Conservation (phyloP, 768 basidiomycete genomes). For the Macrolepiota dolichaula region DNA sequence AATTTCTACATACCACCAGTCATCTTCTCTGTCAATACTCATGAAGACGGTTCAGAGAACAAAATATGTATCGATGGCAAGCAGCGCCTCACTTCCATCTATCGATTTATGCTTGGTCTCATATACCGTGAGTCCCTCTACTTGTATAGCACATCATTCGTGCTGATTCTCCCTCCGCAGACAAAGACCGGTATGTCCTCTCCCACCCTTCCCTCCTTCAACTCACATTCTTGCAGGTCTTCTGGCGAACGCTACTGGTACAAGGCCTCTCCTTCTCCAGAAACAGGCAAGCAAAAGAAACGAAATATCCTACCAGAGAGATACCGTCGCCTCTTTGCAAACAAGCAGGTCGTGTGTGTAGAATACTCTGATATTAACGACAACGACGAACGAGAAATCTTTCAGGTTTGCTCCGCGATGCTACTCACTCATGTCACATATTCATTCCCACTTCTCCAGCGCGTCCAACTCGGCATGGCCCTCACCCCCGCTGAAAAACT, state of each 20-base stretch:
- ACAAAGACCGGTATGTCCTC: conserved; percentile 47
- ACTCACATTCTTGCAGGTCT: conserved; percentile 15
- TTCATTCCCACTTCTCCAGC: conserved; percentile 29
- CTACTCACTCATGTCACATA: not conserved
- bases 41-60: conserved; percentile 61
- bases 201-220: not conserved
- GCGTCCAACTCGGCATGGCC: conserved; percentile 78
- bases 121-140: conserved; percentile 45
- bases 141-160: not conserved
- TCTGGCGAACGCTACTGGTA: conserved; percentile 54
- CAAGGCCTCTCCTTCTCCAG: conserved; percentile 25
- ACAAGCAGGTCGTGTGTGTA: conserved; percentile 80
- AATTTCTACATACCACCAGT: conserved; percentile 66
- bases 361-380: conserved; percentile 65
- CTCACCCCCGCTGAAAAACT: conserved; percentile 74
- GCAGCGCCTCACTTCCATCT: conserved; percentile 74
- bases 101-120: conserved; percentile 70
- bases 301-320: conserved; percentile 44
- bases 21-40: conserved; percentile 56
- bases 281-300: conserved; percentile 15
- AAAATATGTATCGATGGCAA: conserved; percentile 80
- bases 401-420: conserved; percentile 44
- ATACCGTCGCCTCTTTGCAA: conserved; percentile 57
- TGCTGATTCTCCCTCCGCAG: conserved; percentile 23
- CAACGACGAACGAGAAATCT: conserved; percentile 61